phyloP scores from a whole-genome alignment of 495 filamentous ascomycete species.

The Baudoinia panamericana region DNA sequence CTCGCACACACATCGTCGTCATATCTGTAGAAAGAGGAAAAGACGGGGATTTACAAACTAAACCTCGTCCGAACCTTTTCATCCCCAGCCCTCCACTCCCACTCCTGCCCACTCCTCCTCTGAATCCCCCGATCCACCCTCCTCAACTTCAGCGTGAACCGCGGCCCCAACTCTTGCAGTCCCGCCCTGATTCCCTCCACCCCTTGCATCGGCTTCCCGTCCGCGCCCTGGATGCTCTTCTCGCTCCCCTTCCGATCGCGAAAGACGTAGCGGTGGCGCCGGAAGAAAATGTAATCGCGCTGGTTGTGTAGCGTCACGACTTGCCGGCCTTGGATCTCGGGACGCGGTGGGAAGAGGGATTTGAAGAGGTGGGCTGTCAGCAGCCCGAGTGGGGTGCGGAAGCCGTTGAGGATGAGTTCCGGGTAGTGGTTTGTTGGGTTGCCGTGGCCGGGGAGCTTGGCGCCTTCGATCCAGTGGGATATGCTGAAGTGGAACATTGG shows the following conservation, averaged over 20 bases:
- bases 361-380: conserved; percentile 80
- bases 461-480: conserved; percentile 73
- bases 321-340: conserved; percentile 71
- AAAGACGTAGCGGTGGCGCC: conserved; percentile 84
- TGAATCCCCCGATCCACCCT: conserved; percentile 86
- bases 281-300: conserved; percentile 88
- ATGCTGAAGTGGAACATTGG: conserved; percentile 82
- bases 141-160: conserved; percentile 77
- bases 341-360: conserved; percentile 65
- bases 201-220: conserved; percentile 76
- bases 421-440: conserved; percentile 79
- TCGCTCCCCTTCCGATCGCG: conserved; percentile 72
- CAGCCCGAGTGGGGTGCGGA: conserved; percentile 81
- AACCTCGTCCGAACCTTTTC: conserved; percentile 91
- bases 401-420: conserved; percentile 89
- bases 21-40: too few relatives aligned
- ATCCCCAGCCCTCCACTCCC: conserved; percentile 89
- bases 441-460: conserved; percentile 74
- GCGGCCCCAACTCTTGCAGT: conserved; percentile 71
- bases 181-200: conserved; percentile 73
- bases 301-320: conserved; percentile 91
- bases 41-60: conserved; percentile 67
- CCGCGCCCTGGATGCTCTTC: conserved; percentile 69
- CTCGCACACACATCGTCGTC: too few relatives aligned
- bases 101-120: conserved; percentile 66